phyloP scores from a whole-genome alignment of 2,329 filamentous ascomycete genomes.

The Xylariomycetidae sp. region DNA sequence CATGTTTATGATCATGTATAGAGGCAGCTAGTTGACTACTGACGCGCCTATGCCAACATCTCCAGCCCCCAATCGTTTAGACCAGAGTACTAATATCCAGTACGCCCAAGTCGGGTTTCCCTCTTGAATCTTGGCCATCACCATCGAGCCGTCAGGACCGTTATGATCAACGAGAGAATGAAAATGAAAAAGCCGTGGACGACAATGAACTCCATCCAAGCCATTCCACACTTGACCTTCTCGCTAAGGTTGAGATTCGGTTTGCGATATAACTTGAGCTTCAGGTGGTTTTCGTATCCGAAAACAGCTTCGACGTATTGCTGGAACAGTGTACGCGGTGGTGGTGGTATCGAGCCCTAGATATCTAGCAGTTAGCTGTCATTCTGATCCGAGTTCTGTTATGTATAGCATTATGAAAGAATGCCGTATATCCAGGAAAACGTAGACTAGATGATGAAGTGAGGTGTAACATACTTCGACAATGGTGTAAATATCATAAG shows the following conservation, averaged over 20 bases:
- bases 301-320: conserved; percentile 9
- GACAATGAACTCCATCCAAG: conserved; percentile 5
- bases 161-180: conserved; percentile 1
- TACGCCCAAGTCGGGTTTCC: too few species aligned
- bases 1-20: too few species aligned
- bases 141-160: conserved; percentile 2
- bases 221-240: neutral
- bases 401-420: too few species aligned
- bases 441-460: neutral
- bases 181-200: conserved; percentile 4
- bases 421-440: too few species aligned
- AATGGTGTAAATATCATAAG: conserved; percentile 10
- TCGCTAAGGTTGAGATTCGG: conserved; percentile 1
- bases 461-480: conserved; percentile 7
- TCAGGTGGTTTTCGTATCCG: conserved; percentile 6
- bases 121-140: too few species aligned
- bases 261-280: conserved; percentile 4
- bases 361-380: too few species aligned
- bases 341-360: conserved; percentile 9
- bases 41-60: too few species aligned
- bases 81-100: neutral
- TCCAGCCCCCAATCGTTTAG: neutral
- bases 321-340: conserved; percentile 8
- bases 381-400: too few species aligned
- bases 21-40: too few species aligned